Evolutionary conservation across 1,284 basidiomycete species (phyloP), one percentile per base, ranked within the genome.

Genomic region (Cutaneotrichosporon spelunceum): DNA sequence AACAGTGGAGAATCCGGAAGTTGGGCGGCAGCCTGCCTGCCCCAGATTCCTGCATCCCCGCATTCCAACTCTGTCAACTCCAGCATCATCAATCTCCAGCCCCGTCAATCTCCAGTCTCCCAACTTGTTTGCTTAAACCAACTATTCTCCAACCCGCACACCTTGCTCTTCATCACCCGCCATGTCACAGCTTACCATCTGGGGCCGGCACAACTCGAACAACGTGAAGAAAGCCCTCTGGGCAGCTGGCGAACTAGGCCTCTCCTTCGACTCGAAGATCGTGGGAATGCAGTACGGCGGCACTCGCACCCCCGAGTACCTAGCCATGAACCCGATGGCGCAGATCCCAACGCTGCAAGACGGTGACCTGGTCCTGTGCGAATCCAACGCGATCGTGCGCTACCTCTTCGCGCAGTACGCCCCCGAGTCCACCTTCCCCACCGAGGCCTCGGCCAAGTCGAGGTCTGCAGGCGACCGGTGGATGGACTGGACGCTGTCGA

Each of bases 221-320:
- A 64, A 64, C 54, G 63, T 64, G n/a, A 59, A 58, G 54, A 64
- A 64, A 53, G 56, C 36, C 47, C 34, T 61, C 21, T 64, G 63
- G 63, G 49, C 52, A 6, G 63, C 63, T 1, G 26, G 56, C 29
- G 63, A 64, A 50, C 57, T 61, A 14, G 57, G 54, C 1, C 53
- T 64, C 16, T 9, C 42, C 16, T 59, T 52, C 44, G 54, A 61
- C n/a, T 42, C 26, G 6, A 34, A 56, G 16, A 47, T 56, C 49
- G 60, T 58, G 10, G 63, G 63, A 4, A 30, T 42, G 4, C 48
- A 45, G 42, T 57, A 42, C 42, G 63, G 60, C 27, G 54, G 53
- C 48, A 49, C 36, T 23, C n/a, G 44, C 11, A 61, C 60, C 27
- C 34, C 56, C 11, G 53, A 58, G 34, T 61, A 61, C 60, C 54